Conservation (phyloP, 2,329 filamentous ascomycete species). For the Alternaria sp. region DNA sequence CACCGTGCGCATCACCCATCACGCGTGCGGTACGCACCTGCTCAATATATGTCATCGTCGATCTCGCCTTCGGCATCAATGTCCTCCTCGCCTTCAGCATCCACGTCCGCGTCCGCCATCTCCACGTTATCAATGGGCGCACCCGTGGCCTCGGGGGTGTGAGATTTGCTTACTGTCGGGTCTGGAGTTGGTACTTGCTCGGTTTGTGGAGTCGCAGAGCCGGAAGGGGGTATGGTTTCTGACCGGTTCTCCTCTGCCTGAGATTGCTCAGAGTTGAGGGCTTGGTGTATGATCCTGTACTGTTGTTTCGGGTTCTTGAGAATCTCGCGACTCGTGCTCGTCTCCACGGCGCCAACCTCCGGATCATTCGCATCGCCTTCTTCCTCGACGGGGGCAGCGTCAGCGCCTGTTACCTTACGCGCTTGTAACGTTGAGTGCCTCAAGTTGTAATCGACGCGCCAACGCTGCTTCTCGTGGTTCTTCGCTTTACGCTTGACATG, state of each 20-base stretch:
- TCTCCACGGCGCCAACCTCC: not conserved
- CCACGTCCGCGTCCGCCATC: conserved; percentile 17
- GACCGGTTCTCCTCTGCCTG: not conserved
- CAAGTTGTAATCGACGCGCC: conserved; percentile 34
- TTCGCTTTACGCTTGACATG: conserved; percentile 38
- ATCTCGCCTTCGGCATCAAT: conserved; percentile 36
- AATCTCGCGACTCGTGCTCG: conserved; percentile 20
- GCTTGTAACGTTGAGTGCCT: conserved; percentile 25
- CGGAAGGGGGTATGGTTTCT: not conserved
- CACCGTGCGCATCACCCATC: not conserved
- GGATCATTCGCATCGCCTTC: conserved; percentile 1
- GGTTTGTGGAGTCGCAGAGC: not conserved
- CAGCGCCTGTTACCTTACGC: not conserved
- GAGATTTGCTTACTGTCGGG: not conserved
- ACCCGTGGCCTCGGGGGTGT: not conserved
- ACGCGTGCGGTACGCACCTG: not conserved
- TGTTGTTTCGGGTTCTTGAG: conserved; percentile 29
- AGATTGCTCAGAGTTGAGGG: conserved; percentile 6
- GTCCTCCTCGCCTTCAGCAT: conserved; percentile 24
- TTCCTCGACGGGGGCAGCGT: not conserved
- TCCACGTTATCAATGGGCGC: conserved; percentile 12
- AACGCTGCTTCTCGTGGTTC: conserved; percentile 30
- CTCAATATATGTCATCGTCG: conserved; percentile 26
- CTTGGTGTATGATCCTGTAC: conserved; percentile 28
- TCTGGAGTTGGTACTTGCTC: not conserved